phyloP scores from a whole-genome alignment of 1,284 basidiomycete genomes.

The Somion occarium region DNA sequence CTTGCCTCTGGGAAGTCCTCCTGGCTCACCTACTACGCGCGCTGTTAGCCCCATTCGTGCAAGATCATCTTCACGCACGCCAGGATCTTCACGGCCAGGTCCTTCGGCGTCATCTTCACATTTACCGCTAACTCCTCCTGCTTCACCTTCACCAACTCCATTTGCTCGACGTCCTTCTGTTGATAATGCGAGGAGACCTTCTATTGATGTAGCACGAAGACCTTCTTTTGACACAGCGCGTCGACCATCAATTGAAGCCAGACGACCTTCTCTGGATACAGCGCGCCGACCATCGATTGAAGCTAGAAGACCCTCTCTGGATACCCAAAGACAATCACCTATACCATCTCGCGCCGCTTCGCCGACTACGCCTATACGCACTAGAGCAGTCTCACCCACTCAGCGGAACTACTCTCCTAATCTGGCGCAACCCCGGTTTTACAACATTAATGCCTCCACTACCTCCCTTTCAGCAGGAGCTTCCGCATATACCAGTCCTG shows the following conservation, averaged over 20 bases:
- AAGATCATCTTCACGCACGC: conserved; percentile 28
- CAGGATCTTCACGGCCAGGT: conserved; percentile 27
- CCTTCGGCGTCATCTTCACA: conserved; percentile 33
- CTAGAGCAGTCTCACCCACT: conserved; percentile 34
- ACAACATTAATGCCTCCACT: conserved; percentile 43
- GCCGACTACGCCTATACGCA: conserved; percentile 22
- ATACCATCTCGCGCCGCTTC: conserved; percentile 22
- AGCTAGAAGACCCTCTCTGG: conserved; percentile 12
- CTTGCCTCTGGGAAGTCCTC: conserved; percentile 31
- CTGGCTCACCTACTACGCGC: conserved; percentile 32
- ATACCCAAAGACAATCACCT: conserved; percentile 16
- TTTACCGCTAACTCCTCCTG: conserved; percentile 29
- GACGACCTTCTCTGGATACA: conserved; percentile 16
- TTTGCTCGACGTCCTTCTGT: conserved; percentile 11
- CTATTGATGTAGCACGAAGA: conserved; percentile 8
- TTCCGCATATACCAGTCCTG: conserved; percentile 31
- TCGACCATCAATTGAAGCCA: conserved; percentile 11
- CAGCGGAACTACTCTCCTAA: conserved; percentile 40
- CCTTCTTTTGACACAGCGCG: conserved; percentile 10
- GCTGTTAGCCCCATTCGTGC: conserved; percentile 38
- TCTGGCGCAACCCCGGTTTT: conserved; percentile 34
- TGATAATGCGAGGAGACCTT: conserved; percentile 8
- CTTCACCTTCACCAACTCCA: conserved; percentile 19
- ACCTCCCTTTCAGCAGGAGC: conserved; percentile 38
- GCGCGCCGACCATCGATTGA: conserved; percentile 16